Evolutionary conservation across 2,329 filamentous ascomycete species (phyloP).

Genomic region (Chrysoporthe deuterocubensis): DNA sequence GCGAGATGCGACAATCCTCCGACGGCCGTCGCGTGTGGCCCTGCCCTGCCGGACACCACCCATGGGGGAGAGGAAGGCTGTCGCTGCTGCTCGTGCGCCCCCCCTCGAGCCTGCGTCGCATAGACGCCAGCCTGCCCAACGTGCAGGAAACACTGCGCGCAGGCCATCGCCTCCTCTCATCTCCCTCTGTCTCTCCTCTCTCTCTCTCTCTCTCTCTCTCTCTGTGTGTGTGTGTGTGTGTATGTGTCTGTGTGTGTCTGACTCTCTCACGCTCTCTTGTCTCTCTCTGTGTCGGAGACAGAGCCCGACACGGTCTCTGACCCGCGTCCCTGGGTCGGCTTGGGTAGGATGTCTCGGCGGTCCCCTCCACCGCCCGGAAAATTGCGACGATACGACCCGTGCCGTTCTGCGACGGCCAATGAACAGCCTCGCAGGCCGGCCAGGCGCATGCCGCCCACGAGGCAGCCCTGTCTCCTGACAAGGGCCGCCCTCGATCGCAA

Average conservation of each 20-base stretch:
- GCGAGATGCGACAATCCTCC: slow-evolving; percentile 6
- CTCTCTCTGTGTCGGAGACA: neutral
- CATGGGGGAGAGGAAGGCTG: no score
- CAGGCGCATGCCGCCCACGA: slow-evolving; percentile 20
- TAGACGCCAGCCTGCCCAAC: slow-evolving; percentile 10
- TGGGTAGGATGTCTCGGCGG: slow-evolving; percentile 20
- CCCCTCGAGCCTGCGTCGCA: neutral
- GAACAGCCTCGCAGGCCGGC: slow-evolving; percentile 4
- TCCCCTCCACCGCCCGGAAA: slow-evolving; percentile 19
- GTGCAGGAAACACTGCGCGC: slow-evolving; percentile 25
- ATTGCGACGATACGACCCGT: slow-evolving; percentile 28
- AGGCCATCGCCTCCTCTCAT: slow-evolving; percentile 19
- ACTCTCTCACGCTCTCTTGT: no score
- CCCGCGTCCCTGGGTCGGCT: slow-evolving; percentile 15
- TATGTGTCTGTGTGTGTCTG: no score
- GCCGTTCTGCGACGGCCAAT: slow-evolving; percentile 22
- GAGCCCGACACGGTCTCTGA: slow-evolving; percentile 8
- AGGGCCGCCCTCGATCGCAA: slow-evolving; percentile 14
- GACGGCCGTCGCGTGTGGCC: neutral
- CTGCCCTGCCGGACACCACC: no score
- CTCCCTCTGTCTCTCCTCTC: neutral
- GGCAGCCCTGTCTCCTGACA: slow-evolving; percentile 20
- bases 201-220: no score
- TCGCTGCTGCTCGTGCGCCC: neutral
- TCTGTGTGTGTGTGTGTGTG: no score